Evolutionary conservation across 176 grass and related monocot species (phyloP).

Genomic region (Zoysia pacifica): DNA sequence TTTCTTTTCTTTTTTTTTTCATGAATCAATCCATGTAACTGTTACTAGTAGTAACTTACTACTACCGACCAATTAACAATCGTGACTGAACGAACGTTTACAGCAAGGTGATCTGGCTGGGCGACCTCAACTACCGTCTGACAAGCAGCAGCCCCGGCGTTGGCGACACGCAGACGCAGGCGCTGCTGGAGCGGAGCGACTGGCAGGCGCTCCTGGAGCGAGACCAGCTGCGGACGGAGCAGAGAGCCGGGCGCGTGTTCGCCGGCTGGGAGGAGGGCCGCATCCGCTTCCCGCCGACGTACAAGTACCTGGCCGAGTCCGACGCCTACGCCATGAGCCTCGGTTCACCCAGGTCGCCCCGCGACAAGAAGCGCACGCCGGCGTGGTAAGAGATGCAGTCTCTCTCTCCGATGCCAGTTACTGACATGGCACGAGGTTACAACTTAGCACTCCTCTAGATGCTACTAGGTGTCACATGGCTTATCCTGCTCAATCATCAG

Average conservation of each 20-base stretch:
- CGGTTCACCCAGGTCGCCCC: conserved; percentile 34
- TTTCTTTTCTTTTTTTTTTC: no score
- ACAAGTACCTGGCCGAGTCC: conserved; percentile 79
- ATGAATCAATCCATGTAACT: no score
- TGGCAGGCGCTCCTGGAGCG: conserved; percentile 68
- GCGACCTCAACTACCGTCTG: conserved; percentile 87
- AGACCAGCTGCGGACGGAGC: conserved; percentile 75
- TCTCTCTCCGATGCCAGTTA: no score
- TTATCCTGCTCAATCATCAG: not conserved
- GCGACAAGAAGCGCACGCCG: conserved; percentile 67
- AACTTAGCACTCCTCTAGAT: not conserved
- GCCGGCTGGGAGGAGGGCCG: conserved; percentile 78
- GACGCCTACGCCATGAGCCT: conserved; percentile 63
- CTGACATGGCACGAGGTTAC: no score
- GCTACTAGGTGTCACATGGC: not conserved
- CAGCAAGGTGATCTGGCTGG: conserved; percentile 90
- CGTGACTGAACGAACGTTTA: not conserved
- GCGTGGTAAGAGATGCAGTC: conserved; percentile 66
- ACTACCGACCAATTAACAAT: not conserved
- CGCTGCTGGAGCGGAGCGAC: conserved; percentile 55
- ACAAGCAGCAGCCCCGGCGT: not conserved
- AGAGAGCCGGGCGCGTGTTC: conserved; percentile 71
- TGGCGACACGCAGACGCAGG: conserved; percentile 28
- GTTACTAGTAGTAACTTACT: no score
- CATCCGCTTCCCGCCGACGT: conserved; percentile 86